These are phyloP conservation scores for Candida oleophila DNA, from an alignment of 805 yeast genomes.

Conservation along the genomic window DNA sequence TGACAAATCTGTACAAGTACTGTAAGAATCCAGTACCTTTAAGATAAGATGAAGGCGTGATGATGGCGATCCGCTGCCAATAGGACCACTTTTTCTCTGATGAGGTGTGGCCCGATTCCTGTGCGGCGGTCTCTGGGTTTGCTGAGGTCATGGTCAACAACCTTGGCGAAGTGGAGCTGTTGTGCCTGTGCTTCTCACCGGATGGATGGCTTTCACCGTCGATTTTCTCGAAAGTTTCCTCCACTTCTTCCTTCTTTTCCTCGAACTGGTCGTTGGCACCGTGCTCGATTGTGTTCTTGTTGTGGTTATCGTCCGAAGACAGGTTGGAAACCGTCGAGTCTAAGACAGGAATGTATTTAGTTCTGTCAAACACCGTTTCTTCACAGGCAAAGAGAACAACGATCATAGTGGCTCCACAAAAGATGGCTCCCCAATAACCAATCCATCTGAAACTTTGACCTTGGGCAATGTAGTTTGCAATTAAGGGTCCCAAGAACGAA, in stretches of 20 bases:
- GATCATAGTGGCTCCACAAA: conserved; percentile 43
- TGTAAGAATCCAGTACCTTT: conserved; percentile 67
- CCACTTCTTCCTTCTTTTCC: neutral
- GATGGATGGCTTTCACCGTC: neutral
- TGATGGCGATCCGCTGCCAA: conserved; percentile 44
- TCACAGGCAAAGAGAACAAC: conserved; percentile 61
- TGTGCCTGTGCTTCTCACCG: neutral
- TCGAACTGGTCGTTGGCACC: neutral
- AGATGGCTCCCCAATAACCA: conserved; percentile 63
- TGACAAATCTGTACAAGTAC: conserved; percentile 50
- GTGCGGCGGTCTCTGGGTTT: conserved; percentile 5
- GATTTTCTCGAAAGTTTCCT: neutral
- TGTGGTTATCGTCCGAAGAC: conserved; percentile 3
- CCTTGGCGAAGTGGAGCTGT: neutral
- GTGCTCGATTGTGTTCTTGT: neutral
- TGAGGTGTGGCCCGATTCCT: conserved; percentile 26
- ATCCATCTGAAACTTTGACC: conserved; percentile 75
- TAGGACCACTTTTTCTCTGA: conserved; percentile 43
- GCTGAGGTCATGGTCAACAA: conserved; percentile 6
- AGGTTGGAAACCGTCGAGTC: conserved; percentile 6
- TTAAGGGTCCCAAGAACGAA: conserved; percentile 74
- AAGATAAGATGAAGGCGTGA: conserved; percentile 59
- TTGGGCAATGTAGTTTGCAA: conserved; percentile 71
- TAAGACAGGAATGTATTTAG: conserved; percentile 25
- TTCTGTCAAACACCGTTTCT: conserved; percentile 67